Percentiles rank a stretch among this genome's conserved stretches.
Evolutionary conservation across 2,329 filamentous ascomycete species (phyloP).

Genomic region (Cercospora sp.): DNA sequence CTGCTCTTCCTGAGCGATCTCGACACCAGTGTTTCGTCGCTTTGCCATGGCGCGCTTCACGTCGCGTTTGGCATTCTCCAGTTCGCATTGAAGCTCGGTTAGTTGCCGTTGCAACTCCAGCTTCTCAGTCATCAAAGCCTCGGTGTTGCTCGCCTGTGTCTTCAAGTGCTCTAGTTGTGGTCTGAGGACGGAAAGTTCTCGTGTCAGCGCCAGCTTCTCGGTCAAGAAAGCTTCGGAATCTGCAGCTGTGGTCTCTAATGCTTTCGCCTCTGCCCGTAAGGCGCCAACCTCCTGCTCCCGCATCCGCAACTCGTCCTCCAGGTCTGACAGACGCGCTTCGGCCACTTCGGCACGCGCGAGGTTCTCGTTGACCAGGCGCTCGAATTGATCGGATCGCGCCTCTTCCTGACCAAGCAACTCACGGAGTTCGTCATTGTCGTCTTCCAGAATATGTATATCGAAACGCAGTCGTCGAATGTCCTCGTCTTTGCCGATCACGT

Average conservation of each 20-base stretch:
- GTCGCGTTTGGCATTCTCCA: constrained; percentile 78
- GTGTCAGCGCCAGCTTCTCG: constrained; percentile 62
- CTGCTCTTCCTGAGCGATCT: constrained; percentile 45
- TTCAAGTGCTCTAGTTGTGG: constrained; percentile 64
- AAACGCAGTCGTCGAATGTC: constrained; percentile 68
- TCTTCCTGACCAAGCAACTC: constrained; percentile 63
- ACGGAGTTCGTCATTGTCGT: constrained; percentile 70
- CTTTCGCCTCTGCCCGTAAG: constrained; percentile 68
- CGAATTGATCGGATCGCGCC: constrained; percentile 58
- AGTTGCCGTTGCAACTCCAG: constrained; percentile 76
- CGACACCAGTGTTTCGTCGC: constrained; percentile 51
- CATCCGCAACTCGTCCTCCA: constrained; percentile 53
- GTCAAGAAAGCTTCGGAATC: constrained; percentile 70
- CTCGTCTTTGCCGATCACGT: constrained; percentile 73
- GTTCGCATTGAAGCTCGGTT: constrained; percentile 72
- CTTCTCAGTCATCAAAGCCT: constrained; percentile 74
- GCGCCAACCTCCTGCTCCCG: constrained; percentile 57
- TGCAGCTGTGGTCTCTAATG: constrained; percentile 64
- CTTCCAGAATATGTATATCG: constrained; percentile 67
- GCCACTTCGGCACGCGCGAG: constrained; percentile 51
- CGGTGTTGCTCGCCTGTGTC: constrained; percentile 60
- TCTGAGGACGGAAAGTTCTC: constrained; percentile 59
- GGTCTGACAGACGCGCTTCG: constrained; percentile 44
- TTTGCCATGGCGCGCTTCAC: constrained; percentile 58
- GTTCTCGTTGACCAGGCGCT: constrained; percentile 52